phyloP scores from a whole-genome alignment of 1,139 yeast genomes.

The Pichia sp. region DNA sequence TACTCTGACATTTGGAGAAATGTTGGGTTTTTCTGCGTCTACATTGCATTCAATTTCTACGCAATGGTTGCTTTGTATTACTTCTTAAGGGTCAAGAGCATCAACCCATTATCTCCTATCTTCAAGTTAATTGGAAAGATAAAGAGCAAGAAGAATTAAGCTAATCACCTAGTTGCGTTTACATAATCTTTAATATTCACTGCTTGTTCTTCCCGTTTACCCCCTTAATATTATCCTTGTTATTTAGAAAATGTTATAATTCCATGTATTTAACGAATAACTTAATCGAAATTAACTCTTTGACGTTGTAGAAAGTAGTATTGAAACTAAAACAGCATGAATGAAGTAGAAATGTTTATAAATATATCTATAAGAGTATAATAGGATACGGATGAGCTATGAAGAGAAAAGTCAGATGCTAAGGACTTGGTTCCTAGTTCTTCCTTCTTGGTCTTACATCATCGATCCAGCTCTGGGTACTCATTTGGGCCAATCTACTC shows the following conservation, averaged over 20 bases:
- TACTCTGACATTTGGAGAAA: slow-evolving; percentile 60
- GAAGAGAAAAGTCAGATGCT: too few species aligned
- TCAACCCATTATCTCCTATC: slow-evolving; percentile 4
- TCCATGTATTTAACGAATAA: too few species aligned
- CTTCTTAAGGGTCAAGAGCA: slow-evolving; percentile 11
- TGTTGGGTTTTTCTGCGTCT: slow-evolving; percentile 57
- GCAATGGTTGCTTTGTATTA: slow-evolving; percentile 17
- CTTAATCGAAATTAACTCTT: too few species aligned
- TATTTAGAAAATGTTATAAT: background rate
- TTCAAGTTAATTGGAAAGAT: background rate
- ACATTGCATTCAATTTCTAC: slow-evolving; percentile 45
- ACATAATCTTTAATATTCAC: background rate
- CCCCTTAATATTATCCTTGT: background rate
- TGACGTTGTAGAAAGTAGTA: too few species aligned
- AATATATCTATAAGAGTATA: too few species aligned
- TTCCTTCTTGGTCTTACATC: slow-evolving; percentile 19
- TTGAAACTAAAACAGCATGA: too few species aligned
- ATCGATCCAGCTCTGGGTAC: slow-evolving; percentile 88
- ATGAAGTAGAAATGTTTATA: too few species aligned
- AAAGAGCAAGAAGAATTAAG: background rate
- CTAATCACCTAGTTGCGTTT: background rate
- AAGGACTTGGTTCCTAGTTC: background rate
- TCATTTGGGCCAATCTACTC: slow-evolving; percentile 88
- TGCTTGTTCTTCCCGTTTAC: background rate
- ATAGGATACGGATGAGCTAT: too few species aligned